phyloP scores from a whole-genome alignment of 2,329 filamentous ascomycete genomes.

The Pseudopyricularia javanii region DNA sequence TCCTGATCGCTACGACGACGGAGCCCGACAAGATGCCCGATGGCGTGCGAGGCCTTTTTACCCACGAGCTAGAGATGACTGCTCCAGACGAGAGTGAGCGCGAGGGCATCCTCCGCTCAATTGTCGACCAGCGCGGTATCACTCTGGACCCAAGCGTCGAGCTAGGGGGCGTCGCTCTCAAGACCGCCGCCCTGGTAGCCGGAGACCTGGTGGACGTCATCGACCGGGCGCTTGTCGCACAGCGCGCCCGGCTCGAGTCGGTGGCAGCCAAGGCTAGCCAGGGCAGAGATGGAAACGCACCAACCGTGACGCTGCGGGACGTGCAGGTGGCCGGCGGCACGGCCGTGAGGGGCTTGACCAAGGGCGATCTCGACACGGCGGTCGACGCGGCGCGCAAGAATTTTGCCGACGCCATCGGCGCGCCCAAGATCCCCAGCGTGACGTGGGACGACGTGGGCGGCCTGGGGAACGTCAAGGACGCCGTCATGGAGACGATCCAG shows the following conservation, averaged over 20 bases:
- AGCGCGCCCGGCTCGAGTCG: conserved; percentile 60
- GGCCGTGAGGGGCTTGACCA: conserved; percentile 64
- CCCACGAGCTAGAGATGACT: conserved; percentile 85
- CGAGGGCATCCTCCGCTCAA: conserved; percentile 71
- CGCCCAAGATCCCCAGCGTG: conserved; percentile 95
- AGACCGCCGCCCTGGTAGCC: conserved; percentile 89
- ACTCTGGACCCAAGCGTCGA: conserved; percentile 76
- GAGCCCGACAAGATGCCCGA: conserved; percentile 92
- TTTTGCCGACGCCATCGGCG: conserved; percentile 93
- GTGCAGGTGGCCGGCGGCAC: conserved; percentile 81
- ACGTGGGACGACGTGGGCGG: conserved; percentile 95
- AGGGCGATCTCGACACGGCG: conserved; percentile 78
- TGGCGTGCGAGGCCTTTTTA: conserved; percentile 80
- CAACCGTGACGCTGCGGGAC: conserved; percentile 57
- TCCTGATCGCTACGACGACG: conserved; percentile 86
- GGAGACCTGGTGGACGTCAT: conserved; percentile 92
- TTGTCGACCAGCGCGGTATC: conserved; percentile 64
- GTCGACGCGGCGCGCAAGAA: conserved; percentile 95
- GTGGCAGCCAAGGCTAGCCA: conserved; percentile 41
- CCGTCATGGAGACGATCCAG: conserved; percentile 94
- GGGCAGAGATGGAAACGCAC: conserved; percentile 9
- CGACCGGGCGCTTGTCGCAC: conserved; percentile 72
- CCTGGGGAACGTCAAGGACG: conserved; percentile 85
- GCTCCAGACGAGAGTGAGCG: conserved; percentile 88
- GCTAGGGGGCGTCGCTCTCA: conserved; percentile 72